Evolutionary conservation across 2,329 filamentous ascomycete genomes (phyloP).

Genomic region (Zymoseptoria pseudotritici): DNA sequence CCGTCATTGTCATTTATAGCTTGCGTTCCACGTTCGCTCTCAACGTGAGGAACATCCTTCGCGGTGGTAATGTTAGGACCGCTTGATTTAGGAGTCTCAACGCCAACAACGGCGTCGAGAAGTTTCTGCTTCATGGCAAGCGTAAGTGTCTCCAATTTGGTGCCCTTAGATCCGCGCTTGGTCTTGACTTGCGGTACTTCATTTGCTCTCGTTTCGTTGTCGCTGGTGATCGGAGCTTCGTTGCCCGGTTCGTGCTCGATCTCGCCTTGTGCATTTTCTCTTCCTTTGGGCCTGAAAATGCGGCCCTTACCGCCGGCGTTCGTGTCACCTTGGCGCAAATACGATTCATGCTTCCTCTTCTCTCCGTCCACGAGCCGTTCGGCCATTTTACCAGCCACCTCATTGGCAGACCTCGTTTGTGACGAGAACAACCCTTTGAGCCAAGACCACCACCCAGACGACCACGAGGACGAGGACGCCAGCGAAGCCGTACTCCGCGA

Average conservation of each 20-base stretch:
- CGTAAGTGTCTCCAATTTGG: background rate
- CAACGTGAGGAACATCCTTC: background rate
- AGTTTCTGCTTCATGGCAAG: background rate
- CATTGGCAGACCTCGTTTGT: background rate
- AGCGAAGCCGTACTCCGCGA: too few species aligned
- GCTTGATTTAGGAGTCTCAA: background rate
- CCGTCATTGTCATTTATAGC: background rate
- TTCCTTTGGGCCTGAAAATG: too few species aligned
- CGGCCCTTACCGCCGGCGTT: background rate
- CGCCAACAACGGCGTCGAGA: background rate
- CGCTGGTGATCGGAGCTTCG: too few species aligned
- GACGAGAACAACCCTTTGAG: background rate
- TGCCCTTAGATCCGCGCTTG: background rate
- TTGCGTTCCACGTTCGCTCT: too few species aligned
- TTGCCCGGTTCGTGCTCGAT: background rate
- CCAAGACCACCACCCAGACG: background rate
- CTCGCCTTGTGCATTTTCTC: background rate
- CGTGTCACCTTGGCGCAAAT: background rate
- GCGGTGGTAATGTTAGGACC: background rate
- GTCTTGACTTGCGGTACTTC: background rate
- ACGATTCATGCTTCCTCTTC: background rate
- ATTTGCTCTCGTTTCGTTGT: background rate
- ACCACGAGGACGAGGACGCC: background rate
- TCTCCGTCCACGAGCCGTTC: background rate
- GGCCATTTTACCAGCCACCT: background rate